These are phyloP conservation scores for Lepraria neglecta DNA, from an alignment of 495 filamentous ascomycete species.

Conservation along the genomic window DNA sequence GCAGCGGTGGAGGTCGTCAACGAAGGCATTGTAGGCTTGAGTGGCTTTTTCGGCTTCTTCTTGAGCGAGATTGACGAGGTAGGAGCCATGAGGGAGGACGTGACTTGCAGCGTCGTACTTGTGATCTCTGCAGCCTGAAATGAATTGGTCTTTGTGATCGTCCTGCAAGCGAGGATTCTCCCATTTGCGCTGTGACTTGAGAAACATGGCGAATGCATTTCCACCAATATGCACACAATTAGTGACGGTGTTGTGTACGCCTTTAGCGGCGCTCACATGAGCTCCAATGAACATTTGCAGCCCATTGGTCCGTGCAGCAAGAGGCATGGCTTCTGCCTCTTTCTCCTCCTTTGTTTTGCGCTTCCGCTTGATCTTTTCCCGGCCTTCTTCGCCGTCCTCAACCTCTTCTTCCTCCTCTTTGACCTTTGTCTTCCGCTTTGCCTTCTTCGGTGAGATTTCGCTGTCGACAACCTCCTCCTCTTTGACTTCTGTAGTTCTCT, in stretches of 20 bases:
- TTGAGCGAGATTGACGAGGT: slow-evolving; percentile 92
- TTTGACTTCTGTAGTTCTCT: slow-evolving; percentile 12
- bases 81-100: slow-evolving; percentile 86
- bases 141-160: slow-evolving; percentile 62
- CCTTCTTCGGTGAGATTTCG: slow-evolving; percentile 1
- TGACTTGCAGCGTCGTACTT: slow-evolving; percentile 64
- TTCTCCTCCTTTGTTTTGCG: slow-evolving; percentile 41
- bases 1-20: slow-evolving; percentile 84
- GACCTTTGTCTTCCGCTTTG: slow-evolving; percentile 9
- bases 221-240: slow-evolving; percentile 79
- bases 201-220: slow-evolving; percentile 88
- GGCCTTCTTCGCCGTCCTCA: slow-evolving; percentile 25
- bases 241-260: slow-evolving; percentile 79
- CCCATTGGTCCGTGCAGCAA: slow-evolving; percentile 60
- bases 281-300: slow-evolving; percentile 84
- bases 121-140: slow-evolving; percentile 57
- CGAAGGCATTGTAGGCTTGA: slow-evolving; percentile 80
- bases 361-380: slow-evolving; percentile 23
- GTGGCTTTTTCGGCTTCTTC: slow-evolving; percentile 67
- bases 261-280: slow-evolving; percentile 84
- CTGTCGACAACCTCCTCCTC: slow-evolving; percentile 6
- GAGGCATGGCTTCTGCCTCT: slow-evolving; percentile 50
- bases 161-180: slow-evolving; percentile 67
- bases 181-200: slow-evolving; percentile 96
- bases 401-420: slow-evolving; percentile 31